phyloP scores from a whole-genome alignment of 495 filamentous ascomycete species.

The Jackrogersella multiformis region DNA sequence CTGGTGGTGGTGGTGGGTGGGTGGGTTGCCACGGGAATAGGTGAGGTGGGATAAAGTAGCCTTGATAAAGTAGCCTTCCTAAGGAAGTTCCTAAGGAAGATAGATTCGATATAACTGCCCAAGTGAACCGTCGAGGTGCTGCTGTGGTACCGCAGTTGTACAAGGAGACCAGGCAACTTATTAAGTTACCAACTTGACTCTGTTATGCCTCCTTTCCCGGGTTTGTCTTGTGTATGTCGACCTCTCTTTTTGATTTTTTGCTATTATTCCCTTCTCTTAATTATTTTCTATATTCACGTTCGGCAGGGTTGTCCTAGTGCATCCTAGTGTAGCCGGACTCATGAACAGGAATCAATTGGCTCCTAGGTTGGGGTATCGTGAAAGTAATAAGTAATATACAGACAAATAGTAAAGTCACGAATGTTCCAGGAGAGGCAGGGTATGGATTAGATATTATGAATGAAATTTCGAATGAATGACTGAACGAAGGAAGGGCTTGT shows the following conservation, averaged over 20 bases:
- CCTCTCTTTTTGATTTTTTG: not conserved
- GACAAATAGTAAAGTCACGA: conserved; percentile 39
- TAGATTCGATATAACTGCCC: conserved; percentile 37
- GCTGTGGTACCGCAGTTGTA: conserved; percentile 34
- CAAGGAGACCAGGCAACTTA: conserved; percentile 26
- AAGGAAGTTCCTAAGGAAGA: no score
- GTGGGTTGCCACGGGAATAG: not conserved
- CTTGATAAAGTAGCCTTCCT: no score
- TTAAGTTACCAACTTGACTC: conserved; percentile 19
- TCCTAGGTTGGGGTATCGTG: conserved; percentile 39
- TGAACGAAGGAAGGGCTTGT: conserved; percentile 33
- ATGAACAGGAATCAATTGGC: conserved; percentile 43
- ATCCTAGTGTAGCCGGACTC: conserved; percentile 13
- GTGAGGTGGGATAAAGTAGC: conserved; percentile 5
- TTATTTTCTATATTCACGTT: conserved; percentile 35
- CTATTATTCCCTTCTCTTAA: conserved; percentile 6
- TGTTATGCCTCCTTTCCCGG: conserved; percentile 24
- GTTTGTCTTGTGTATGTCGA: conserved; percentile 24
- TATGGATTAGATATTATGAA: conserved; percentile 39
- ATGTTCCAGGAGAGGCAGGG: conserved; percentile 38
- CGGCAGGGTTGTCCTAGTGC: conserved; percentile 39
- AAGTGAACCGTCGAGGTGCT: conserved; percentile 23
- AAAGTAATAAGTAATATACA: conserved; percentile 43
- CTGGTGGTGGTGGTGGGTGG: conserved; percentile 17
- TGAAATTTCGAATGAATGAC: conserved; percentile 17